Conservation (phyloP, 345 rosid species). For the Pseudoturritis turrita region DNA sequence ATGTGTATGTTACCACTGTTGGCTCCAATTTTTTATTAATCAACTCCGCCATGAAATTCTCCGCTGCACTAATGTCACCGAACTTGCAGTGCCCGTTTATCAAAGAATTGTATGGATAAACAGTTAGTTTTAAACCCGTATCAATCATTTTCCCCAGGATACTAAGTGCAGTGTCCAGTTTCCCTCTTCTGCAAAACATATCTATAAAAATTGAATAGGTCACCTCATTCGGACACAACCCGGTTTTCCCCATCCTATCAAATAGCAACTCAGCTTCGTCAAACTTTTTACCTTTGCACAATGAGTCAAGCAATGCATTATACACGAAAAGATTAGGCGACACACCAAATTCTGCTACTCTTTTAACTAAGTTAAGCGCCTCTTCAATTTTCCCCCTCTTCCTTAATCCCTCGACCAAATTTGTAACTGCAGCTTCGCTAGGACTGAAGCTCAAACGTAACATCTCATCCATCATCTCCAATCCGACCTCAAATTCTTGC, state of each 20-base stretch:
- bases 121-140: constrained; percentile 43
- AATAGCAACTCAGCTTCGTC: constrained; percentile 66
- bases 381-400: constrained; percentile 50
- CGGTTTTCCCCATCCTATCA: constrained; percentile 44
- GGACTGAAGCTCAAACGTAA: constrained; percentile 53
- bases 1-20: constrained; percentile 71
- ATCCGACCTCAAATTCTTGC: constrained; percentile 51
- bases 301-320: constrained; percentile 67
- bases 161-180: constrained; percentile 50
- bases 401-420: constrained; percentile 67
- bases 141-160: constrained; percentile 52
- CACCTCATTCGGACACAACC: constrained; percentile 51
- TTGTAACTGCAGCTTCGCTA: constrained; percentile 62
- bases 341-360: constrained; percentile 41
- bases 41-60: constrained; percentile 55
- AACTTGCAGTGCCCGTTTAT: constrained; percentile 73
- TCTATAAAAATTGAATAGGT: constrained; percentile 72
- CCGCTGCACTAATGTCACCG: constrained; percentile 54
- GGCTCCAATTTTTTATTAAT: constrained; percentile 51
- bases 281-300: constrained; percentile 57
- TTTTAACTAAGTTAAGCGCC: constrained; percentile 56
- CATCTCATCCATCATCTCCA: constrained; percentile 64
- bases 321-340: constrained; percentile 65
- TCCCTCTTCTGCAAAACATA: constrained; percentile 75
- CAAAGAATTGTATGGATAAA: constrained; percentile 79